phyloP scores from a whole-genome alignment of 2,329 filamentous ascomycete genomes.

The Aspergillus jensenii region DNA sequence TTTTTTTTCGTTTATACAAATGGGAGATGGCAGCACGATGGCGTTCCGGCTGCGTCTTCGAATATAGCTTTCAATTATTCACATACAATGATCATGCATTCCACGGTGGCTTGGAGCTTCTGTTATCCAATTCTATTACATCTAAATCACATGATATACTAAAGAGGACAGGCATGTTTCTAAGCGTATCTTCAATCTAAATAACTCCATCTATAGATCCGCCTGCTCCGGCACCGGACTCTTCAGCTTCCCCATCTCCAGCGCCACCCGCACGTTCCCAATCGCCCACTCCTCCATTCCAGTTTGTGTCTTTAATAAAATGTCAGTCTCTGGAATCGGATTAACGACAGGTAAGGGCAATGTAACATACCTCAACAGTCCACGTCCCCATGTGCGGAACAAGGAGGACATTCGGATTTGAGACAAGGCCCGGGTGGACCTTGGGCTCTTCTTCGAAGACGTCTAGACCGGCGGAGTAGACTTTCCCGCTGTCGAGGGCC shows the following conservation, averaged over 20 bases:
- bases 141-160: neutral
- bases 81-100: neutral
- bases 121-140: neutral
- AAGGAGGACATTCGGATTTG: constrained; percentile 70
- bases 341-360: neutral
- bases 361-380: constrained; percentile 59
- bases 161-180: neutral
- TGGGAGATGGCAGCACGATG: constrained; percentile 21
- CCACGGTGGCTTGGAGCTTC: neutral
- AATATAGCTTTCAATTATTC: constrained; percentile 3
- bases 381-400: constrained; percentile 86
- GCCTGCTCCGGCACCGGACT: constrained; percentile 73
- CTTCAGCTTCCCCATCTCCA: constrained; percentile 62
- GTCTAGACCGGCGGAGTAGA: constrained; percentile 72
- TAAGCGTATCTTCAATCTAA: neutral
- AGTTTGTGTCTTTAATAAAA: constrained; percentile 47
- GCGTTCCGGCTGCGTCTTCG: constrained; percentile 23
- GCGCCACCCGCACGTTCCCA: constrained; percentile 64
- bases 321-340: neutral
- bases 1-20: constrained; percentile 15
- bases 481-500: constrained; percentile 68
- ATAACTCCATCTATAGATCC: constrained; percentile 33
- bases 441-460: constrained; percentile 81
- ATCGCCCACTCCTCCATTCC: constrained; percentile 75
- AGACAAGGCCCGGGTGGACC: constrained; percentile 69